A percentile compares a stretch with the other conserved stretches of the same genome.
These are phyloP conservation scores for Heritiera fomes DNA, from an alignment of 345 rosid genomes.

Conservation along the genomic window DNA sequence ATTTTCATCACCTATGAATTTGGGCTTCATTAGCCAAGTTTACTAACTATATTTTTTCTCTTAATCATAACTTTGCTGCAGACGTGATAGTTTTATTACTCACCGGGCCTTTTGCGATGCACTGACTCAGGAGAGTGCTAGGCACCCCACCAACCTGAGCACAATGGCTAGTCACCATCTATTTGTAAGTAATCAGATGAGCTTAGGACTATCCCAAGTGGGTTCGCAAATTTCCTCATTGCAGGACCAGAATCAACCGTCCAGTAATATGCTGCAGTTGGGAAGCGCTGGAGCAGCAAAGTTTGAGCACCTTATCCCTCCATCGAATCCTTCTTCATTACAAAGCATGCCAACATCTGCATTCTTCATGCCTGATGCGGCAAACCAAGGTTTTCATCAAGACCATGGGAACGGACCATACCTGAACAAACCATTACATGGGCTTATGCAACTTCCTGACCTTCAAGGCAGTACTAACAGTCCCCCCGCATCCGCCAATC, in stretches of 20 bases:
- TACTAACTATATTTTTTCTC: not conserved
- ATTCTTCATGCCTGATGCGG: slow-evolving; percentile 53
- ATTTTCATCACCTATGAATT: not conserved
- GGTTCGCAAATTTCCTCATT: slow-evolving; percentile 43
- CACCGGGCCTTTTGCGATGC: slow-evolving; percentile 92
- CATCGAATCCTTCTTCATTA: slow-evolving; percentile 40
- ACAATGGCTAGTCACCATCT: slow-evolving; percentile 51
- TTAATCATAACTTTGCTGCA: slow-evolving; percentile 25
- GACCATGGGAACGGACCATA: slow-evolving; percentile 36
- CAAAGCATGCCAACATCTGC: slow-evolving; percentile 38
- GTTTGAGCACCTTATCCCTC: slow-evolving; percentile 50
- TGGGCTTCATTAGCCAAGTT: not conserved
- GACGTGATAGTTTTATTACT: slow-evolving; percentile 89
- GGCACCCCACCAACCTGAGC: slow-evolving; percentile 54
- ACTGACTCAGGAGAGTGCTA: slow-evolving; percentile 69
- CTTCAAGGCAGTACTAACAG: slow-evolving; percentile 33
- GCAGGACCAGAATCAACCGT: slow-evolving; percentile 34
- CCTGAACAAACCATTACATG: slow-evolving; percentile 40
- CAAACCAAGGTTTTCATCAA: slow-evolving; percentile 49
- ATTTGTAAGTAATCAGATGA: slow-evolving; percentile 44
- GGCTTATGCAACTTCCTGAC: slow-evolving; percentile 53
- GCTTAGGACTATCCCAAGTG: slow-evolving; percentile 50
- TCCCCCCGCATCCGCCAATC: slow-evolving; percentile 32
- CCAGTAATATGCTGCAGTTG: slow-evolving; percentile 48
- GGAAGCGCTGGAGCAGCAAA: slow-evolving; percentile 42